Evolutionary conservation across 371 early-diverging fungal genomes (phyloP).

Genomic region (Chytridium lagenaria): DNA sequence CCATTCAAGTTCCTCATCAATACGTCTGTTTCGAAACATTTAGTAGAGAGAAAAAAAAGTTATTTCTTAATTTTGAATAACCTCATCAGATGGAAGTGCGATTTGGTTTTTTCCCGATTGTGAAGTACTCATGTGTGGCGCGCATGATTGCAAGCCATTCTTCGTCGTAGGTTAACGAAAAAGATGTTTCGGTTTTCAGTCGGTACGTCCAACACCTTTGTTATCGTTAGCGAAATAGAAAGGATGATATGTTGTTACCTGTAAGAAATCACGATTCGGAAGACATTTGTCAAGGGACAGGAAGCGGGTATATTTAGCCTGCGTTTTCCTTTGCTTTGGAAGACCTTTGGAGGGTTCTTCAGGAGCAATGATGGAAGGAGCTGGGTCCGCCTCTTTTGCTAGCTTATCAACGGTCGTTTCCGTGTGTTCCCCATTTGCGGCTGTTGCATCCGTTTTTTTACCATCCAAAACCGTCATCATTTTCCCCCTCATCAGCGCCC

Average conservation of each 20-base stretch:
- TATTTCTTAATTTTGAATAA: constrained; percentile 50
- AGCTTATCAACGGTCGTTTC: too few species aligned
- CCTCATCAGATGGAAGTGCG: constrained; percentile 54
- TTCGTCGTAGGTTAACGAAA: constrained; percentile 70
- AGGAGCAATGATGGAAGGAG: too few species aligned
- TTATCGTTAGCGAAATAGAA: too few species aligned
- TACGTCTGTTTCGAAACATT: constrained; percentile 22
- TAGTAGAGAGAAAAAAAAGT: constrained; percentile 41
- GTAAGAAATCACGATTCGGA: constrained; percentile 63
- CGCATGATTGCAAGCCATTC: constrained; percentile 86
- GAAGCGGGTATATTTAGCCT: constrained; percentile 57
- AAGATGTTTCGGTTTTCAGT: constrained; percentile 16
- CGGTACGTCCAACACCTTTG: constrained; percentile 69
- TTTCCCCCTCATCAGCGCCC: too few species aligned
- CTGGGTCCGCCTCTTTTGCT: too few species aligned
- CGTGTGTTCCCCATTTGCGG: too few species aligned
- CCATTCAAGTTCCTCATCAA: constrained; percentile 54
- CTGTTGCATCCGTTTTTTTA: too few species aligned
- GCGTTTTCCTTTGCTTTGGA: neutral
- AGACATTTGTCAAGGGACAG: constrained; percentile 74
- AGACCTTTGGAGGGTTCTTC: too few species aligned
- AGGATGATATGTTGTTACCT: constrained; percentile 56
- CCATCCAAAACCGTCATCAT: too few species aligned
- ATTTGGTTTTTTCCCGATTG: constrained; percentile 45
- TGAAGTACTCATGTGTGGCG: constrained; percentile 64